Conservation (phyloP, 2,329 filamentous ascomycete genomes). For the Cladophialophora carrionii region DNA sequence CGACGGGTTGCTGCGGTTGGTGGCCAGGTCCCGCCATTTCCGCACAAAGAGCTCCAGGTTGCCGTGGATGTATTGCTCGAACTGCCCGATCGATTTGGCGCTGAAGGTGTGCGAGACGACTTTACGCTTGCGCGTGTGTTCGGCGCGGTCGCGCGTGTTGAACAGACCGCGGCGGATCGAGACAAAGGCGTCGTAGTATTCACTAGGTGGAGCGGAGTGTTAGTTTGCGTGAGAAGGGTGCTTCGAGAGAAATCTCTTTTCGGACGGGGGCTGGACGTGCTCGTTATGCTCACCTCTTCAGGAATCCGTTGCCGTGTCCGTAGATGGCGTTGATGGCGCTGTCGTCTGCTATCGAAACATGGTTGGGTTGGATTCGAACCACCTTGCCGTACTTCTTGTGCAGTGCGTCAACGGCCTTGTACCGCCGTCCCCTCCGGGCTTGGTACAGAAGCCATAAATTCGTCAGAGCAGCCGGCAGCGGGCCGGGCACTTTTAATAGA, state of each 20-base stretch:
- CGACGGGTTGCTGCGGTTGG: conserved; percentile 48
- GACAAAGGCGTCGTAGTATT: conserved; percentile 91
- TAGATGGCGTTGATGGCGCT: conserved; percentile 77
- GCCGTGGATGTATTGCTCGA: conserved; percentile 83
- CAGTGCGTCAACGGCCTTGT: conserved; percentile 66
- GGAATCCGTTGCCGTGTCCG: conserved; percentile 75
- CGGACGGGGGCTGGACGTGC: not conserved
- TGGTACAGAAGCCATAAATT: conserved; percentile 79
- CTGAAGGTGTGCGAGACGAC: conserved; percentile 85
- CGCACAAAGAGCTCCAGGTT: conserved; percentile 75
- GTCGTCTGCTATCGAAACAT: conserved; percentile 79
- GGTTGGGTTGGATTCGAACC: conserved; percentile 80
- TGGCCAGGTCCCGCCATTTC: conserved; percentile 70
- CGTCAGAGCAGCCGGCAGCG: conserved; percentile 65
- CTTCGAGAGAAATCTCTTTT: not conserved
- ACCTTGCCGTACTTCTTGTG: conserved; percentile 79
- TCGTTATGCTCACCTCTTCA: conserved; percentile 63
- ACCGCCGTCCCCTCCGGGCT: conserved; percentile 67
- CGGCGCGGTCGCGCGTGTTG: conserved; percentile 79
- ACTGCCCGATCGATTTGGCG: conserved; percentile 76
- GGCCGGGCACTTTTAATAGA: conserved; percentile 57
- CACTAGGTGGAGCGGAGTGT: conserved; percentile 52
- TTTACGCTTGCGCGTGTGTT: conserved; percentile 89
- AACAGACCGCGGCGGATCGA: conserved; percentile 84
- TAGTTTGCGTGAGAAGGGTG: not conserved